phyloP scores from a whole-genome alignment of 805 yeast genomes.

The Saturnispora ahearnii region DNA sequence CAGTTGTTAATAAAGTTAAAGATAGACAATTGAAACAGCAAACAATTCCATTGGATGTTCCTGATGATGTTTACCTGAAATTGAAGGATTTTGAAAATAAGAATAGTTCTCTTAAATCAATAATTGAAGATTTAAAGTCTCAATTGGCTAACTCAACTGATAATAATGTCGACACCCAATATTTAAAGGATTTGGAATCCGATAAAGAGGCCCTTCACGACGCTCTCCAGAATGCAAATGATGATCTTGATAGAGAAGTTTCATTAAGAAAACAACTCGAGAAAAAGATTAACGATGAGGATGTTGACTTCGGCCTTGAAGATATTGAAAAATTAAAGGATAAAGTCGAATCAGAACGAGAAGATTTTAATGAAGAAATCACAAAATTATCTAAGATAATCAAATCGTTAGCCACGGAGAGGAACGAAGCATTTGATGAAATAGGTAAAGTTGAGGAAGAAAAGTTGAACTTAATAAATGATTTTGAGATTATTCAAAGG shows the following conservation, averaged over 20 bases:
- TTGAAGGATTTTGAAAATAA: conserved; percentile 3
- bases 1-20: not conserved
- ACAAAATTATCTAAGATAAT: conserved; percentile 21
- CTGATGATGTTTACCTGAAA: conserved; percentile 2
- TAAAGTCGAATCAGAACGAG: conserved; percentile 9
- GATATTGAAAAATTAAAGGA: conserved; percentile 3
- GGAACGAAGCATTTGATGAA: conserved; percentile 27
- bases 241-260: conserved; percentile 4
- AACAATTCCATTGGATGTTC: not conserved
- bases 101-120: conserved; percentile 14
- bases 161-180: conserved; percentile 2
- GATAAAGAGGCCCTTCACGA: conserved; percentile 10
- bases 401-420: conserved; percentile 5
- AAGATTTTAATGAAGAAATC: conserved; percentile 8
- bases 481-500: conserved; percentile 27
- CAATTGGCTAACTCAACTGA: conserved; percentile 2
- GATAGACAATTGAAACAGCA: not conserved
- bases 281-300: not conserved
- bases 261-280: not conserved
- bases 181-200: conserved; percentile 12
- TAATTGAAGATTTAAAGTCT: conserved; percentile 3
- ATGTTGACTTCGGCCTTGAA: conserved; percentile 2
- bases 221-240: conserved; percentile 3
- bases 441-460: conserved; percentile 31
- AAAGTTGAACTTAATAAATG: conserved; percentile 29